Evolutionary conservation across 208 protist genomes (phyloP), one percentile per base, ranked within the genome.

Genomic region (Acanthamoeba rhysodes): DNA sequence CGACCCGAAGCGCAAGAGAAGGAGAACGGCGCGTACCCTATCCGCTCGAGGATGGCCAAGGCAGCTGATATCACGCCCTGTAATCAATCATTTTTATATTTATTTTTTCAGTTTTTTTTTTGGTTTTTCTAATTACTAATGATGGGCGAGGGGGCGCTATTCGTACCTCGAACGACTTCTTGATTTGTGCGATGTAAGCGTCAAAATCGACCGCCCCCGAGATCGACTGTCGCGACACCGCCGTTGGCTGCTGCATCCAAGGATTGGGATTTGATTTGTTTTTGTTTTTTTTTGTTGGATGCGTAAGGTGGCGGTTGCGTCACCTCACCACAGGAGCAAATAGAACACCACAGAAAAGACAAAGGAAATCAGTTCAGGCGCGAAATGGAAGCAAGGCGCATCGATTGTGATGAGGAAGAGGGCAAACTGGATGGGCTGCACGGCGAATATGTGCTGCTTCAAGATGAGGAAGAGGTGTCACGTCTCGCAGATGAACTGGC

Each of bases 1-100:
- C n/a, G 64, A 29, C 4, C 12, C 9, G 20, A 70, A 70, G n/a
- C 14, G 18, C 18, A 10, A 59, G 55, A 59, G 55, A 62, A 62
- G 55, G 55, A 62, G 55, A 24, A 16, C 16, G 55, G 18, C 6
- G 0, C 70, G 37, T 14, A 78, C 70, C 70, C 70, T 24, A 78
- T 48, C 10, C 70, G 70, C 70, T 78, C 70, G 14, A 78, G 18
- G 12, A 78, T 78, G 32, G 70, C 70, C 70, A 78, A 78, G 32
- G 70, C 70, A 48, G 70, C n/a, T 14, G 70, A 32, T 48, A 78
- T 78, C 70, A 78, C 70, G 70, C 70, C 37, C 70, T 78, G 70
- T 68, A 6, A n/a, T 68, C 1, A 27, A 74, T 12, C 7, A 27
- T 62, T 27, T 27, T 27, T 27, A 10, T 7, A 24, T 66, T 66